phyloP scores from a whole-genome alignment of 352 stramenopile species.

The Phytophthora sojae region DNA sequence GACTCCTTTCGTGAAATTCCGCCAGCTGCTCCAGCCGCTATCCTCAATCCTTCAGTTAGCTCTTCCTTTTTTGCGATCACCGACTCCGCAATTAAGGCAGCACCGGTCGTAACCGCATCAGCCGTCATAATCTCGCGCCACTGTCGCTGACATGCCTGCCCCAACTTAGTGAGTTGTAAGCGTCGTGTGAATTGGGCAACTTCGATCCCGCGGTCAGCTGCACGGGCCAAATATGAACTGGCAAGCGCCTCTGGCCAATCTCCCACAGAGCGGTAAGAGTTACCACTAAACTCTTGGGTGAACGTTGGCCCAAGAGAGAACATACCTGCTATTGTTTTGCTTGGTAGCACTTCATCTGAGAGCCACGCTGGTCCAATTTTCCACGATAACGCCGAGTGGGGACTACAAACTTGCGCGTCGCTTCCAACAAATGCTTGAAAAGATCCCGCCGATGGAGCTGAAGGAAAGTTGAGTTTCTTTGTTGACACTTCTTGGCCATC shows the following conservation, averaged over 20 bases:
- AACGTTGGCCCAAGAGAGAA: conserved; percentile 77
- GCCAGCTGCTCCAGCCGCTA: conserved; percentile 22
- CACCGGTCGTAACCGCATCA: conserved; percentile 20
- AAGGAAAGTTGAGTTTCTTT: conserved; percentile 80
- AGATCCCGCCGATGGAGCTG: conserved; percentile 43
- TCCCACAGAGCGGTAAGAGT: conserved; percentile 67
- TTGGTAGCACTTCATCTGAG: conserved; percentile 61
- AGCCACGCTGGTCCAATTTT: conserved; percentile 73
- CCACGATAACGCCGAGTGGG: conserved; percentile 71
- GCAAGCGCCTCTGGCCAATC: conserved; percentile 78
- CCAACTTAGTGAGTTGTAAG: conserved; percentile 56
- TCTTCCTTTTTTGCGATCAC: conserved; percentile 57
- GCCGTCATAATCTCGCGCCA: conserved; percentile 46
- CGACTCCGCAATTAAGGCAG: conserved; percentile 35
- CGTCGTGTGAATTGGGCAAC: conserved; percentile 53
- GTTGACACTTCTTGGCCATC: conserved; percentile 75
- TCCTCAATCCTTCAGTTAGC: conserved; percentile 38
- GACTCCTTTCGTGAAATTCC: conserved; percentile 41
- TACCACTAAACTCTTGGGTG: conserved; percentile 65
- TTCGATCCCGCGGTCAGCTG: conserved; percentile 67
- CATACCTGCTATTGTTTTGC: conserved; percentile 58
- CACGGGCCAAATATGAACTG: conserved; percentile 61
- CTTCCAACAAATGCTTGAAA: conserved; percentile 80
- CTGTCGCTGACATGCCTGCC: conserved; percentile 49
- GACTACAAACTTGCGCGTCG: conserved; percentile 75